Conservation (phyloP, 2,329 filamentous ascomycete genomes). For the Amylocarpus encephaloides region DNA sequence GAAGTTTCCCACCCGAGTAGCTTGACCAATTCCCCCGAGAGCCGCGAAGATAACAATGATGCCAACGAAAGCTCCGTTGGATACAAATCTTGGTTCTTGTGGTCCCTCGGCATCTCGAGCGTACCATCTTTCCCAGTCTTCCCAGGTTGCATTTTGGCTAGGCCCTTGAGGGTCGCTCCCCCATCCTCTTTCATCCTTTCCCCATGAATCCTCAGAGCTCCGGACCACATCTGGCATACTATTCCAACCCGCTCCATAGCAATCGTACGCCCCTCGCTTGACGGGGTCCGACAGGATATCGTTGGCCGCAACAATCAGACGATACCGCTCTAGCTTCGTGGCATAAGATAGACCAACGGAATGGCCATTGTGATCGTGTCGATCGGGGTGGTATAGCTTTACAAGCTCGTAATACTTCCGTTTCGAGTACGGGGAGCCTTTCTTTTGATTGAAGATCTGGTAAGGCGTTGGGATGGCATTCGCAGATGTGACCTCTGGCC, state of each 20-base stretch:
- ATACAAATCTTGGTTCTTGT: conserved; percentile 59
- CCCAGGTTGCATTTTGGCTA: conserved; percentile 84
- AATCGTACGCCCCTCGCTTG: conserved; percentile 77
- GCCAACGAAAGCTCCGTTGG: conserved; percentile 70
- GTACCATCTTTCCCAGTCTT: conserved; percentile 89
- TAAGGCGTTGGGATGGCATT: conserved; percentile 61
- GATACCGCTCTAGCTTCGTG: conserved; percentile 78
- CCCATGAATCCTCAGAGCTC: conserved; percentile 26
- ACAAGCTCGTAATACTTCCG: conserved; percentile 81
- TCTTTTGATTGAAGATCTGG: conserved; percentile 66
- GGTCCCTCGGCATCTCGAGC: conserved; percentile 41
- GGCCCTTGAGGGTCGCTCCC: conserved; percentile 36
- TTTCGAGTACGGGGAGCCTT: conserved; percentile 70
- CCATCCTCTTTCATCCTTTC: conserved; percentile 22
- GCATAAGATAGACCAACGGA: conserved; percentile 47
- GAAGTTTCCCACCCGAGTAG: conserved; percentile 58
- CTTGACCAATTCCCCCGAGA: conserved; percentile 66
- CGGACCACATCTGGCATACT: conserved; percentile 35
- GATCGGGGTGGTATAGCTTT: conserved; percentile 93
- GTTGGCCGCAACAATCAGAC: conserved; percentile 81
- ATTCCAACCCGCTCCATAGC: conserved; percentile 74
- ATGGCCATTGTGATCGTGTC: conserved; percentile 36
- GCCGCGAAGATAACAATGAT: conserved; percentile 65
- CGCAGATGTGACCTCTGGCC: conserved; percentile 28
- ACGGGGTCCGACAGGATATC: conserved; percentile 75